Evolutionary conservation across 73 alveolate species (phyloP), one percentile per base, ranked within the genome.

Genomic region (Effrenium voratum): DNA sequence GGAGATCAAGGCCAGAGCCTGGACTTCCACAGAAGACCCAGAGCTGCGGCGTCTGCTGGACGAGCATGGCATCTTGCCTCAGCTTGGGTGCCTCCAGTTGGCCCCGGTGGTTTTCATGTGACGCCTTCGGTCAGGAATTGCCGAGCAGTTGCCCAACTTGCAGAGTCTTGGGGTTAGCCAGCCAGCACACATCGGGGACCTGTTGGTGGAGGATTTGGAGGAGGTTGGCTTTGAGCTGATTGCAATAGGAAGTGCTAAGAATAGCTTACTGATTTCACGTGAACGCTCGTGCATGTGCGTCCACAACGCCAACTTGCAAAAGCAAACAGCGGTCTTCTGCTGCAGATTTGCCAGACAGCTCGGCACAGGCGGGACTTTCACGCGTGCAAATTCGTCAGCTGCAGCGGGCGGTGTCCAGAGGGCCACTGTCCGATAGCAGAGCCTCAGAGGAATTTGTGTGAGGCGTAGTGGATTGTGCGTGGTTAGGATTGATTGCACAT

Each of bases 121-220:
- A 55, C 22, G 36, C 47, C 5, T 70, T 3, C 49, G 36, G 10
- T 52, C 38, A 82, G 92, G 92, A 49, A 50, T 90, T 30, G 47
- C 43, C 32, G 68, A 75, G 55, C 86, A 70, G 36, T 46, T 90
- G 73, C 57, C 70, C 5, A 66, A 26, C 60, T 34, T 90, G 57
- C 97, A 34, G 30, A 41, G 43, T 46, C 73, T 90, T 36, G 97
- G 97, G 55, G 97, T 90, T 44, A 70, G 57, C 52, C 66, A 46
- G 46, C 97, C 88, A 32, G 41, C 52, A 10, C 77, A 90, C 55
- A 44, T 90, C 43, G 38, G 88, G n/a, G 97, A 90, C 30, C 46
- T 90, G 88, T 57, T 90, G 57, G 97, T 90, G 88, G 55, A 75
- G 44, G 97, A 90, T 76, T 70, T 90, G 73, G 97, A 90, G 87